Percentiles rank a stretch among this genome's conserved stretches.
Conservation (phyloP, 2,329 filamentous ascomycete species). For the Cercospora citrullina region DNA sequence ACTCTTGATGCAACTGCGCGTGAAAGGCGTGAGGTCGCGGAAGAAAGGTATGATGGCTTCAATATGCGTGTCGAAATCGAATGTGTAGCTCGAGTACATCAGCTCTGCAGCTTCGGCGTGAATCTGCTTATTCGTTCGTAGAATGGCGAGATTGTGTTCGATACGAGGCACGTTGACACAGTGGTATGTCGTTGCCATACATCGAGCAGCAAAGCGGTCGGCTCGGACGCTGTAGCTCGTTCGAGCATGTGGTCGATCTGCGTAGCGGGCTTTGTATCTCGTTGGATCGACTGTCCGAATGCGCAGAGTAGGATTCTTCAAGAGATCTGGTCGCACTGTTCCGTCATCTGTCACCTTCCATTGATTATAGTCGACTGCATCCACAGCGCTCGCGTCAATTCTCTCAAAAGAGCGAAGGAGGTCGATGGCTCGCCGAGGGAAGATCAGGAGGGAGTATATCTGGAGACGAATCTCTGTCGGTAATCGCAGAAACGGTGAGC, state of each 20-base stretch:
- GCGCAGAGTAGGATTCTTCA: constrained; percentile 39
- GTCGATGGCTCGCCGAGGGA: constrained; percentile 35
- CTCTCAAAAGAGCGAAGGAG: constrained; percentile 37
- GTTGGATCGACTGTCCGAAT: constrained; percentile 49
- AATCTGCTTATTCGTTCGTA: constrained; percentile 44
- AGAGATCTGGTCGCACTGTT: neutral
- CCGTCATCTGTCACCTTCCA: constrained; percentile 24
- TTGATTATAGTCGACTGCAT: constrained; percentile 47
- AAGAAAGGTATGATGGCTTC: constrained; percentile 63
- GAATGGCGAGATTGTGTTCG: constrained; percentile 37
- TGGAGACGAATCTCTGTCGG: constrained; percentile 50
- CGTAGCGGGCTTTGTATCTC: constrained; percentile 31
- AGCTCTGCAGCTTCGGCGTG: constrained; percentile 58
- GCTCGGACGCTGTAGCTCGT: constrained; percentile 43
- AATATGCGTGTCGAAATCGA: constrained; percentile 61
- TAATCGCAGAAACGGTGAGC: constrained; percentile 44
- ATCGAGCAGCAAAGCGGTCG: constrained; percentile 46
- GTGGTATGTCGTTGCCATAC: constrained; percentile 58
- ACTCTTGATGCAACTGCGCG: constrained; percentile 51
- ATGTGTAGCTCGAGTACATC: constrained; percentile 58
- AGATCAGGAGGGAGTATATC: constrained; percentile 50
- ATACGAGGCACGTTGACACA: constrained; percentile 42
- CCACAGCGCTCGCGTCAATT: constrained; percentile 39
- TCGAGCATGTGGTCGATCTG: constrained; percentile 33
- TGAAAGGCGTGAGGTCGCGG: constrained; percentile 54